Evolutionary conservation across 441 rosid species (phyloP).

Genomic region (Jatropha multifida): DNA sequence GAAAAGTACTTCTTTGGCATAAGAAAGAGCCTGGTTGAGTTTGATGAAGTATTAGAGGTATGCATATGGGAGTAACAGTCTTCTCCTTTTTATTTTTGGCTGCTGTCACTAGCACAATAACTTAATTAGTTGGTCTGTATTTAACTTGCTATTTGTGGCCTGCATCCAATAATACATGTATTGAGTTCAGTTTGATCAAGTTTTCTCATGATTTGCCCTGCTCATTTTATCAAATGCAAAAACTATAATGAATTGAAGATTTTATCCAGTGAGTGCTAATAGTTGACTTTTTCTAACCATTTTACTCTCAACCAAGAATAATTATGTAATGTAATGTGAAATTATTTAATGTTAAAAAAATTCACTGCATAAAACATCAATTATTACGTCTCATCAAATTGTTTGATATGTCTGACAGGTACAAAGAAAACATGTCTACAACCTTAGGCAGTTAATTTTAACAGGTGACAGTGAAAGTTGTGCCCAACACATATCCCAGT

Average conservation of each 20-base stretch:
- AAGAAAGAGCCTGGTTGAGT: conserved; percentile 95
- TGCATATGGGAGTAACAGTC: conserved; percentile 16
- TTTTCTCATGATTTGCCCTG: background rate
- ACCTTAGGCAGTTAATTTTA: conserved; percentile 81
- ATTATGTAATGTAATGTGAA: background rate
- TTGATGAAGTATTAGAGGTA: conserved; percentile 98
- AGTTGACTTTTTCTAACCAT: background rate
- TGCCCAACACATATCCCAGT: conserved; percentile 83
- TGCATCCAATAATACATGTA: no score
- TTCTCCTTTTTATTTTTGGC: conserved; percentile 8
- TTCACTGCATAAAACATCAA: background rate
- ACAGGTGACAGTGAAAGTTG: conserved; percentile 84
- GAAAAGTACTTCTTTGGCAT: conserved; percentile 94
- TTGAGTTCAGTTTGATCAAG: background rate
- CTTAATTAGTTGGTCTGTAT: background rate
- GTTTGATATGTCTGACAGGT: conserved; percentile 46
- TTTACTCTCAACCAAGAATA: background rate
- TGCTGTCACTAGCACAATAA: background rate
- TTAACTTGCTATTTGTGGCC: background rate
- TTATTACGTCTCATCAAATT: conserved; percentile 16
- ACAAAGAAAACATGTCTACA: conserved; percentile 96
- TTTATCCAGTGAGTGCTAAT: background rate
- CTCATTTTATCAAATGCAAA: background rate
- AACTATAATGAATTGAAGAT: background rate
- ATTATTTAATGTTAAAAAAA: background rate